Evolutionary conservation across 2,329 filamentous ascomycete species (phyloP).

Genomic region (Ceratocystis smalleyi): DNA sequence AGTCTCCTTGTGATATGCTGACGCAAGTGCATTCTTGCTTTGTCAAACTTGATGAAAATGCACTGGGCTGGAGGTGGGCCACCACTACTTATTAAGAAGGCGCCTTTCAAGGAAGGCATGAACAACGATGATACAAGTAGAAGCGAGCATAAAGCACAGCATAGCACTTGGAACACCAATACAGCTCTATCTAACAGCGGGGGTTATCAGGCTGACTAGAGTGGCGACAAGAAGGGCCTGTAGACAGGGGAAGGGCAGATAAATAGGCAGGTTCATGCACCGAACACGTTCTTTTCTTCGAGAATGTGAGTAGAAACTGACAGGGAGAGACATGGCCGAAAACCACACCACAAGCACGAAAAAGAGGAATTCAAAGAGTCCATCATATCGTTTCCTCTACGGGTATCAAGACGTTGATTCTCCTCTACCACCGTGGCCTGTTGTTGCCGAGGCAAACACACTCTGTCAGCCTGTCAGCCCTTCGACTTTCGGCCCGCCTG

Average conservation of each 20-base stretch:
- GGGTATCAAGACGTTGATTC: no score
- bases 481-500: no score
- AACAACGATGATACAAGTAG: not conserved
- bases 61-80: not conserved
- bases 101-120: not conserved
- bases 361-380: not conserved
- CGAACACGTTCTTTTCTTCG: not conserved
- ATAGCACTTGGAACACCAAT: no score
- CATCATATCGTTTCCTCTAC: not conserved
- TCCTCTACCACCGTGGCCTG: no score
- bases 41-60: not conserved
- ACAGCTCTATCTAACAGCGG: not conserved
- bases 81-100: not conserved
- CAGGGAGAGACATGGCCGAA: not conserved
- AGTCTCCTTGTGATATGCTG: not conserved
- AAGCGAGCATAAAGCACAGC: not conserved
- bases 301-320: not conserved
- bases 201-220: not conserved
- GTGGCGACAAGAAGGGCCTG: not conserved
- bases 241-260: not conserved
- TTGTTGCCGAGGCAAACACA: no score
- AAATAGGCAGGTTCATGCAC: not conserved
- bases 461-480: no score
- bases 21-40: no score
- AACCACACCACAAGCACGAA: not conserved